Evolutionary conservation across 2,329 filamentous ascomycete genomes (phyloP).

Genomic region (Dichotomopilus funicola): DNA sequence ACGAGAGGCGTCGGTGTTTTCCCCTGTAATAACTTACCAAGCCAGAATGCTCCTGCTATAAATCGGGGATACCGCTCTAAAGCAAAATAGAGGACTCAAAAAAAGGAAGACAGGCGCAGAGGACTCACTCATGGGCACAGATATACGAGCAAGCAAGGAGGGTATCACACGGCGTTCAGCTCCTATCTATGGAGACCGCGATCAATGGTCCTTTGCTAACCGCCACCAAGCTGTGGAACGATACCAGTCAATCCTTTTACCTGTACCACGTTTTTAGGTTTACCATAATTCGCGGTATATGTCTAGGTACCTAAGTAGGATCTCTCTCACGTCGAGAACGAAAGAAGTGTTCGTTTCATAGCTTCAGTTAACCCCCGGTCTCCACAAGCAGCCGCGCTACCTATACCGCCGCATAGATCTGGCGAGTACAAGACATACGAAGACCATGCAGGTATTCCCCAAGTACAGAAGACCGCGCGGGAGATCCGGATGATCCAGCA

Average conservation of each 20-base stretch:
- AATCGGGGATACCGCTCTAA: not conserved
- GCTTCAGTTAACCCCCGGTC: not conserved
- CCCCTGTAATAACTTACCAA: too few relatives aligned
- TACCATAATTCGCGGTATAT: not conserved
- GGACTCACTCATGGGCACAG: not conserved
- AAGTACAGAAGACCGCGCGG: not conserved
- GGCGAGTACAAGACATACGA: not conserved
- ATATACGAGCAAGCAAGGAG: not conserved
- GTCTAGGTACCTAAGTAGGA: not conserved
- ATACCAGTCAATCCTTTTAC: not conserved
- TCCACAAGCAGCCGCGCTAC: not conserved
- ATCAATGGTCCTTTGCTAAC: not conserved
- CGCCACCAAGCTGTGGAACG: not conserved
- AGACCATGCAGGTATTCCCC: not conserved
- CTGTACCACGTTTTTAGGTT: not conserved
- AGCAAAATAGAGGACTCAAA: not conserved
- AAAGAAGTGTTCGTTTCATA: not conserved
- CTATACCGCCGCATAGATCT: not conserved
- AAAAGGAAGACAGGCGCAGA: not conserved
- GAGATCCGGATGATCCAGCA: not conserved
- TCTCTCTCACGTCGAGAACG: not conserved
- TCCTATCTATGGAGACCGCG: not conserved
- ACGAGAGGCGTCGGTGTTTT: too few relatives aligned
- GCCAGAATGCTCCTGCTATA: too few relatives aligned
- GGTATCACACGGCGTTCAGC: not conserved